These are phyloP conservation scores for Candida easanensis DNA, from an alignment of 805 yeast species.

Conservation along the genomic window DNA sequence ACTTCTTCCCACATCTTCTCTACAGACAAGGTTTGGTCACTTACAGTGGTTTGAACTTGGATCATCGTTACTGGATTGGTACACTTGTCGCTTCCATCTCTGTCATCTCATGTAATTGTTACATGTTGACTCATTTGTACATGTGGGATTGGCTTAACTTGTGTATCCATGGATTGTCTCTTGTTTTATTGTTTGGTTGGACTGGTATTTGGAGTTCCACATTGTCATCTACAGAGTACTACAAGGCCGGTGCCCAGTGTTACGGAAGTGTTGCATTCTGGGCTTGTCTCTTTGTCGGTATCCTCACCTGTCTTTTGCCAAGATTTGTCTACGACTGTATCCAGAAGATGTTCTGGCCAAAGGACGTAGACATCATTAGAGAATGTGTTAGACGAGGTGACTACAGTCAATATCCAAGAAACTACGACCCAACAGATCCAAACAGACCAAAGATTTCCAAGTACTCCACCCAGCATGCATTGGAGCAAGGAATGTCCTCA, in stretches of 20 bases:
- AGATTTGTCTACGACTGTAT: constrained; percentile 59
- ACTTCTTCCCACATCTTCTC: constrained; percentile 67
- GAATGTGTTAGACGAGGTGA: constrained; percentile 69
- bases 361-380: constrained; percentile 69
- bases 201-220: constrained; percentile 76
- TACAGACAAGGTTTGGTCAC: constrained; percentile 44
- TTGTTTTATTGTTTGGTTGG: constrained; percentile 66
- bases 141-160: constrained; percentile 80
- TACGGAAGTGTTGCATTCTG: constrained; percentile 63
- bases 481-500: constrained; percentile 23
- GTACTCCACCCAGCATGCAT: constrained; percentile 34
- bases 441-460: constrained; percentile 51
- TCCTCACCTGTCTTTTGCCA: constrained; percentile 62
- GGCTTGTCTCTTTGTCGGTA: constrained; percentile 67
- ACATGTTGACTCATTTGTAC: constrained; percentile 63
- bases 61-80: constrained; percentile 76
- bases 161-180: constrained; percentile 54
- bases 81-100: constrained; percentile 63
- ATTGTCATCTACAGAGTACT: constrained; percentile 53
- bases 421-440: constrained; percentile 82
- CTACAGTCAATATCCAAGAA: constrained; percentile 59
- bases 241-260: constrained; percentile 60
- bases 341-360: constrained; percentile 53
- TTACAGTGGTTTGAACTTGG: constrained; percentile 54
- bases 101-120: constrained; percentile 62